Evolutionary conservation across 495 filamentous ascomycete genomes (phyloP), one percentile per base, ranked within the genome.

Genomic region (Hypoxylon trugodes): DNA sequence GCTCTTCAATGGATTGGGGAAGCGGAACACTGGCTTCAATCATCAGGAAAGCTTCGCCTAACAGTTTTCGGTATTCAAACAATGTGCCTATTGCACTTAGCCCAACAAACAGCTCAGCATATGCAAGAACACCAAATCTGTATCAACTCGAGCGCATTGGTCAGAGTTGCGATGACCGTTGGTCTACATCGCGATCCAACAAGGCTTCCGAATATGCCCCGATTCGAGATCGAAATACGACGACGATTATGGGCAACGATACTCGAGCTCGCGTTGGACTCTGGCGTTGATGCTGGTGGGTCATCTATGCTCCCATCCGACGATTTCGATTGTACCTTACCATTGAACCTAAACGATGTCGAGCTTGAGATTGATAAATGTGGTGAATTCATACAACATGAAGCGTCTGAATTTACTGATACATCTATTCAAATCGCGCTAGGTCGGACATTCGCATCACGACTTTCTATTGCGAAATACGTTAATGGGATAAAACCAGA

Each of bases 161-260:
- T 88, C 24, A 78, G 85, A 56, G 78, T 81, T 22, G 86, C 84
- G 28, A 77, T 88, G 58, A 74, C 75, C 32, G 83, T 87, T 68
- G 87, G 86, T 3, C 72, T 88, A 2, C 85, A 89, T 59, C 73
- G 82, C 4, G 85, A 88, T 38, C 84, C 85, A 0, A 69, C 74
- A 24, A 58, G 59, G 35, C 56, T 81, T 1, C 67, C 74, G 5
- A 63, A 58, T n/a, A 74, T 77, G 52, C 69, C 79, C 2, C 40
- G 61, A 1, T 82, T 87, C 26, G 77, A 80, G 16, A 80, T 83
- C 40, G 88, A 90, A 69, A 83, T 89, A 77, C 79, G 87, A 22
- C 73, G 87, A 33, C 78, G 88, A 7, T 76, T 90, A 13, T 89
- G 87, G 87, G 80, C 78, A 2, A 87, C 85, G 1, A 83, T 89